phyloP scores from a whole-genome alignment of 768 basidiomycete genomes.

The Porpolomopsis calyptriformis region DNA sequence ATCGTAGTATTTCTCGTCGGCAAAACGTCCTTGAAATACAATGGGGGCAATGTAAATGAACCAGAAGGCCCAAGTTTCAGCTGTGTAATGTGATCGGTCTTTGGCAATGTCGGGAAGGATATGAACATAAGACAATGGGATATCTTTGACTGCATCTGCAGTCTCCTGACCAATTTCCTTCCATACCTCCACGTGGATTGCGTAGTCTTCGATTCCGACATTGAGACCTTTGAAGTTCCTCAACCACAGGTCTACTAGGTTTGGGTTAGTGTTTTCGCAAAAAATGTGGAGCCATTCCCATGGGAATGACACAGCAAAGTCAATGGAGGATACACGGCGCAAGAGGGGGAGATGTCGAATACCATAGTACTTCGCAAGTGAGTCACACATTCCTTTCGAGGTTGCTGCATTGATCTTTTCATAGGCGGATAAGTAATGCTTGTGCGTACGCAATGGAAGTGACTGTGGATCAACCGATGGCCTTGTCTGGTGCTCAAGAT shows the following conservation, averaged over 20 bases:
- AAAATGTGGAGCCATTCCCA: constrained; percentile 38
- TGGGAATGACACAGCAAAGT: constrained; percentile 23
- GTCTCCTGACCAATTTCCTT: constrained; percentile 26
- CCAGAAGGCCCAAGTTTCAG: constrained; percentile 31
- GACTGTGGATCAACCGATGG: constrained; percentile 8
- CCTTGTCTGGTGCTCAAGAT: constrained; percentile 1
- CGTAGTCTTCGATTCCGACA: constrained; percentile 19
- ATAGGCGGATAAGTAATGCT: constrained; percentile 5
- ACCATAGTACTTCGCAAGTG: constrained; percentile 18
- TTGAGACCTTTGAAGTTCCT: constrained; percentile 31
- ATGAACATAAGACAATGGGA: constrained; percentile 24
- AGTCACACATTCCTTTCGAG: constrained; percentile 5
- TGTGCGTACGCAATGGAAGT: constrained; percentile 15
- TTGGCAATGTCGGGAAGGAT: constrained; percentile 18
- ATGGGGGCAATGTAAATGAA: constrained; percentile 26
- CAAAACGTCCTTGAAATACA: constrained; percentile 25
- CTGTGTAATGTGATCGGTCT: constrained; percentile 20
- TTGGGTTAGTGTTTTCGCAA: constrained; percentile 30
- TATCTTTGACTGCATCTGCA: constrained; percentile 14
- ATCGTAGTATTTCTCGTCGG: constrained; percentile 22
- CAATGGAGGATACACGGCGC: constrained; percentile 17
- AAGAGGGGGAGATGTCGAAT: constrained; percentile 22
- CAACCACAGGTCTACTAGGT: constrained; percentile 29
- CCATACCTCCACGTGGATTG: constrained; percentile 20
- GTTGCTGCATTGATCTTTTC: constrained; percentile 1